Evolutionary conservation across 768 basidiomycete genomes (phyloP), one percentile per base, ranked within the genome.

Genomic region (Termitomyces sp.): DNA sequence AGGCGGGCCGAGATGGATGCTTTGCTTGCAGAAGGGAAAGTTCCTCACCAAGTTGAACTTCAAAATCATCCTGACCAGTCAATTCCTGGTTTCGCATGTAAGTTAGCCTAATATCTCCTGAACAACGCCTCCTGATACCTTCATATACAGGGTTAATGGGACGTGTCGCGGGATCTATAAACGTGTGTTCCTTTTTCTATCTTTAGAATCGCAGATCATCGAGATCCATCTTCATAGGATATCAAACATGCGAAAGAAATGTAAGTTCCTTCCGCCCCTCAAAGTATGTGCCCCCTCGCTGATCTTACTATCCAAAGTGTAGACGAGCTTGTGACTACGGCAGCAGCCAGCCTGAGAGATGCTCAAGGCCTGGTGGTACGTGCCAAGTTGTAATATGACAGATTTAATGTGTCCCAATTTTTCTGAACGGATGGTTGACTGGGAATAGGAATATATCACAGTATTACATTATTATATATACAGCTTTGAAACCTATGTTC

Each of bases 161-260:
- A 20, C 86, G 83, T 61, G 87, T 90, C 2, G 89, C 88, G 26
- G 89, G 82, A 24, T 79, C 85, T 24, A 86, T 91, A 59, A 76
- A 81, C 49, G 83, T 83, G 57, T 46, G 79, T 51, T 16, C 20
- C 16, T n/a, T 34, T 46, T 43, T 10, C 43, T 34, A n/a, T n/a
- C n/a, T n/a, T n/a, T n/a, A 18, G 41, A 3, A 22, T 6, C 12
- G 29, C 50, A 32, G 55, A 34, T 58, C 63, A 26, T 63, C 47
- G 31, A 31, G 16, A 42, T 47, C 62, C 31, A 22, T 46, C 20
- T 48, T 9, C 18, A 14, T 53, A 85, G 83, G 89, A 92, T 44
- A 83, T 95, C 67, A 88, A 90, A 67, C 86, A 92, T 1, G 94
- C 93, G 5, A 89, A 87, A 69, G 82, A 83, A 58, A 95, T 95